Evolutionary conservation across 169 alveolate species (phyloP).

Genomic region (Plasmodium blacklocki): DNA sequence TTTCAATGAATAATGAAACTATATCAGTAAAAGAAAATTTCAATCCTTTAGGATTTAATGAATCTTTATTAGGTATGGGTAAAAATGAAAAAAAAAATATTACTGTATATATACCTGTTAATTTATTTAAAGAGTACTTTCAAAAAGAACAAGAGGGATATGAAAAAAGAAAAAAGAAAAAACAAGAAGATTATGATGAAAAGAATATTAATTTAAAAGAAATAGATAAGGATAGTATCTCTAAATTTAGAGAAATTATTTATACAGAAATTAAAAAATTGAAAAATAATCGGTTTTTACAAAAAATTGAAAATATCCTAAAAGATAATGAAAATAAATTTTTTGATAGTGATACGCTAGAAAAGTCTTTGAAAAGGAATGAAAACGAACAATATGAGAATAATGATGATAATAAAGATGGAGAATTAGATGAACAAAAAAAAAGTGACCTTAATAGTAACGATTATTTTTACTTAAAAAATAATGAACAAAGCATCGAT

Average conservation of each 20-base stretch:
- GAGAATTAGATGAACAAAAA: not conserved
- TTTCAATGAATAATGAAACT: constrained; percentile 36
- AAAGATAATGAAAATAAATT: constrained; percentile 41
- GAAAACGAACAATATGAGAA: too few species aligned
- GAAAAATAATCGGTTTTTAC: constrained; percentile 24
- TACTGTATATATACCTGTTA: constrained; percentile 62
- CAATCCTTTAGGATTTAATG: constrained; percentile 72
- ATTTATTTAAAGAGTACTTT: constrained; percentile 48
- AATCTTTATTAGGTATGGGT: constrained; percentile 54
- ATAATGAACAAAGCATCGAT: constrained; percentile 40
- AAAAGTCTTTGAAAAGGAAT: not conserved
- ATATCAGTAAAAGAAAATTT: constrained; percentile 60
- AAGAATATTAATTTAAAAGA: constrained; percentile 17
- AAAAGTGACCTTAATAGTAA: not conserved
- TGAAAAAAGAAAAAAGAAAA: not conserved
- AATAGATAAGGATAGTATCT: constrained; percentile 56
- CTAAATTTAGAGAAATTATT: constrained; percentile 53
- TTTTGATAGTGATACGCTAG: constrained; percentile 28
- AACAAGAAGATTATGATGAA: not conserved
- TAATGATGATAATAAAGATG: not conserved
- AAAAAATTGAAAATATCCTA: constrained; percentile 24
- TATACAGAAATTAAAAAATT: constrained; percentile 73
- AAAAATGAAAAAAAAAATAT: constrained; percentile 66
- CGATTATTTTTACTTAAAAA: not conserved
- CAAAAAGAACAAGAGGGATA: not conserved